Evolutionary conservation across 225 moss, liverwort and hornwort species (phyloP).

Genomic region (Marchantia paleacea): DNA sequence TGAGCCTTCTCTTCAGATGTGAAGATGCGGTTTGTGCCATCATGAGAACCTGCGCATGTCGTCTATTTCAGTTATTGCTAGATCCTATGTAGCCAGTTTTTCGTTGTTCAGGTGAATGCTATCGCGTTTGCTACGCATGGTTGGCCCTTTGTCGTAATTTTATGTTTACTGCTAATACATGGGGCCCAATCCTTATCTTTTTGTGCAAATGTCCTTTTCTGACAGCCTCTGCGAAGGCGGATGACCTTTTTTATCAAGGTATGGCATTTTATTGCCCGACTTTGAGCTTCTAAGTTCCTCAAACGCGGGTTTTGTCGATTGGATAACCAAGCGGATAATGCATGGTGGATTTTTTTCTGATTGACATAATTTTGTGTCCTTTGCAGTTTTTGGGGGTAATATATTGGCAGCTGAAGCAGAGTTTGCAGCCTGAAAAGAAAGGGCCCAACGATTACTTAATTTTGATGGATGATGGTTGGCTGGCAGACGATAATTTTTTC

Average conservation of each 20-base stretch:
- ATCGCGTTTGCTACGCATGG: neutral
- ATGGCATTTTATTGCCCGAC: neutral
- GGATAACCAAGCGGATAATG: neutral
- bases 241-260: slow-evolving; percentile 82
- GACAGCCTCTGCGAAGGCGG: slow-evolving; percentile 71
- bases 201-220: neutral
- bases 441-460: slow-evolving; percentile 37
- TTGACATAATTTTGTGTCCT: neutral
- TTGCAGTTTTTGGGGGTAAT: slow-evolving; percentile 75
- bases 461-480: slow-evolving; percentile 66
- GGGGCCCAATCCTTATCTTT: neutral
- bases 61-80: neutral
- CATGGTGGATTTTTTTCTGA: neutral
- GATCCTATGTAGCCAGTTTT: neutral
- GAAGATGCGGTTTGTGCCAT: slow-evolving; percentile 61
- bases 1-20: slow-evolving; percentile 82
- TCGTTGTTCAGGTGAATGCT: neutral
- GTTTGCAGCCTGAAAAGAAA: slow-evolving; percentile 47
- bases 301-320: neutral
- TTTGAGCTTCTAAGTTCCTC: neutral
- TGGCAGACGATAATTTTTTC: slow-evolving; percentile 79
- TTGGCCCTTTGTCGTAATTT: neutral
- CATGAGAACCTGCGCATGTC: neutral
- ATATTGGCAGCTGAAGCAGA: slow-evolving; percentile 80
- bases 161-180: neutral